Percentiles rank a stretch among this genome's conserved stretches.
Evolutionary conservation across 768 basidiomycete genomes (phyloP).

Genomic region (Trametes elegans): DNA sequence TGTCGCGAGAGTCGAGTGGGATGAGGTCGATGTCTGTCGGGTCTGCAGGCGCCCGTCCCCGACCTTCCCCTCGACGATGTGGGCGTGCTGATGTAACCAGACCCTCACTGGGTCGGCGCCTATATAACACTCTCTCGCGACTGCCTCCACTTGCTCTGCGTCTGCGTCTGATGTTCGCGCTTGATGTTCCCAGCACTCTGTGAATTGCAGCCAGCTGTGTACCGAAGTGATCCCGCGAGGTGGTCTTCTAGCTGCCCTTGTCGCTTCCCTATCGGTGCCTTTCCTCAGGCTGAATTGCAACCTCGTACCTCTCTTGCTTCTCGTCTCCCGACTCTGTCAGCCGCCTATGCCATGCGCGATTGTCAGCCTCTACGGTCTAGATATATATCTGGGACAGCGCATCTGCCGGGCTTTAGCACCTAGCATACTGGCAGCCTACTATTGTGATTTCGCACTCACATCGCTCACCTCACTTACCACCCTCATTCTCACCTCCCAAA

Average conservation of each 20-base stretch:
- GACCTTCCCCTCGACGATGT: slow-evolving; percentile 1
- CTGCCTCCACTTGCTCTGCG: no score
- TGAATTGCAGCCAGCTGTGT: not conserved
- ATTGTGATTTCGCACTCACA: not conserved
- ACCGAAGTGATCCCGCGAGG: not conserved
- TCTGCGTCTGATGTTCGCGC: not conserved
- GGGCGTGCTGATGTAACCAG: slow-evolving; percentile 8
- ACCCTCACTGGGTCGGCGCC: not conserved
- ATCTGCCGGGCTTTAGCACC: not conserved
- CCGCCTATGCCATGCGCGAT: not conserved
- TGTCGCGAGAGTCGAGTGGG: slow-evolving; percentile 5
- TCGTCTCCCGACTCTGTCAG: not conserved
- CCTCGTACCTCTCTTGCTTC: slow-evolving; percentile 4
- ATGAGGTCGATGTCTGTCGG: slow-evolving; percentile 1
- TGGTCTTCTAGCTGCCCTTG: slow-evolving; percentile 5
- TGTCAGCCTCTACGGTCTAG: not conserved
- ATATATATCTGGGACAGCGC: not conserved
- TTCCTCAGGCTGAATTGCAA: not conserved
- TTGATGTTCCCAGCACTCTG: slow-evolving; percentile 5
- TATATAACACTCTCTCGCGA: no score
- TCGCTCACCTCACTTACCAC: not conserved
- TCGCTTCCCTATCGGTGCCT: not conserved
- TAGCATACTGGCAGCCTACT: slow-evolving; percentile 15
- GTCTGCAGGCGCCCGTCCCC: not conserved
- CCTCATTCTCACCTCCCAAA: not conserved